Percentiles rank a stretch among this genome's conserved stretches.
These are phyloP conservation scores for Podochytrium sp. DNA, from an alignment of 192 early-diverging fungal genomes.

Conservation along the genomic window DNA sequence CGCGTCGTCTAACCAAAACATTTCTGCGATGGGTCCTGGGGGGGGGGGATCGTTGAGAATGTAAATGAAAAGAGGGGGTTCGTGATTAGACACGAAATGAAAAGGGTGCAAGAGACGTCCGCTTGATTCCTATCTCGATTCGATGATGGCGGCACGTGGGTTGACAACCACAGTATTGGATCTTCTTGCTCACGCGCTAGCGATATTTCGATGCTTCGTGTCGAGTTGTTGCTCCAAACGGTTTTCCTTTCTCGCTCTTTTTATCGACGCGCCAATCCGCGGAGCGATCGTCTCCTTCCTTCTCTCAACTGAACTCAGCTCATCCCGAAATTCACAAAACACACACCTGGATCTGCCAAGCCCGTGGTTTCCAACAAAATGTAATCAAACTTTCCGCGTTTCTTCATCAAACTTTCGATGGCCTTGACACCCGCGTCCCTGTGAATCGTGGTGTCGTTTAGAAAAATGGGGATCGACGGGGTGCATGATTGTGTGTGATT, in stretches of 20 bases:
- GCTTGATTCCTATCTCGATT: no score
- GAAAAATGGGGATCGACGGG: not conserved
- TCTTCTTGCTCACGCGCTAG: no score
- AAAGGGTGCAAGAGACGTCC: no score
- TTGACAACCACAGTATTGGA: no score
- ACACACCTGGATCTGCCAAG: constrained; percentile 62
- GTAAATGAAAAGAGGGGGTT: not conserved
- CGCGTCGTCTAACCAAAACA: constrained; percentile 97
- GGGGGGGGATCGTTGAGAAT: not conserved
- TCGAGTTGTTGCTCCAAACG: no score
- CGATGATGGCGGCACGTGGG: no score
- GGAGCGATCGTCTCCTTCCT: no score
- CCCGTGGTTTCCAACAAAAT: constrained; percentile 96
- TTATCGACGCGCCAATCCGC: no score
- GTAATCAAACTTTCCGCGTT: constrained; percentile 92
- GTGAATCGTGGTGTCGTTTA: not conserved
- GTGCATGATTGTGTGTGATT: not conserved
- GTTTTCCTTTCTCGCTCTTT: no score
- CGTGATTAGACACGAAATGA: no score
- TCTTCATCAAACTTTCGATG: constrained; percentile 91
- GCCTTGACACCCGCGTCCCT: constrained; percentile 93
- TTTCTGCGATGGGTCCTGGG: constrained; percentile 86
- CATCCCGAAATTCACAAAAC: not conserved
- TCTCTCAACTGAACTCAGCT: no score
- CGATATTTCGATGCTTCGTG: no score